Base-by-base conservation (phyloP, 257 asterid species). In the Leonotis leonurus region DNA sequence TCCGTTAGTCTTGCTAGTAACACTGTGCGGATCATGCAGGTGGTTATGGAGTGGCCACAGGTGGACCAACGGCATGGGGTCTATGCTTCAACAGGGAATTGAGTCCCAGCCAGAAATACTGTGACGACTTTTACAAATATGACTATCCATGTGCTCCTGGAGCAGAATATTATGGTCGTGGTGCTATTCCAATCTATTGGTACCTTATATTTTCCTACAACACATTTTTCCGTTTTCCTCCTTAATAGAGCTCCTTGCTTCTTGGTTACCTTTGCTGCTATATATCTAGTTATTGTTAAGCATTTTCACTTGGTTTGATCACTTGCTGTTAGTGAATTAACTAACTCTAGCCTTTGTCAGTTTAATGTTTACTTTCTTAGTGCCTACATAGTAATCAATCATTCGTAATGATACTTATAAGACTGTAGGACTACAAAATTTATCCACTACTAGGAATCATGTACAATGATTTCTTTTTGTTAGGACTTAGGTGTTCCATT, bases 11-110 rank as follows among this genome's bases (percentile, higher is more conserved):
- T 68, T 8, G 24, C 37, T 25, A 32, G 1, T 72, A 24, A 52
- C 40, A 4, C 40, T 29, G 35, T 32, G 18, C 26, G 13, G 58
- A 71, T 64, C 8, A 60, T 80, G 74, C 75, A 92, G 99, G 99
- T 69, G 99, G 97, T 74, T 85, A 87, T 56, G 89, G 95, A 49
- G 99, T 89, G 33, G 95, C 95, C 33, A 87, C 97, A 0, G 97
- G 99, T 25, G 97, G 99, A 51, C 99, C 97, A 3, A 65, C 77
- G 30, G 93, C 99, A 14, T 89, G 96, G 97, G 99, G 99, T 55
- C 85, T 89, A 13, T 89, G 97, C 71, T 92, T 80, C 81, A 92
- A 80, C 76, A 80, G 36, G 66, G 89, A 83, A 77, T 10, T 77
- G 86, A 83, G 89, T 68, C 89, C 89, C 25, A 64, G 61, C 73